These are phyloP conservation scores for Ilex asprella DNA, from an alignment of 257 asterid genomes.

Conservation along the genomic window DNA sequence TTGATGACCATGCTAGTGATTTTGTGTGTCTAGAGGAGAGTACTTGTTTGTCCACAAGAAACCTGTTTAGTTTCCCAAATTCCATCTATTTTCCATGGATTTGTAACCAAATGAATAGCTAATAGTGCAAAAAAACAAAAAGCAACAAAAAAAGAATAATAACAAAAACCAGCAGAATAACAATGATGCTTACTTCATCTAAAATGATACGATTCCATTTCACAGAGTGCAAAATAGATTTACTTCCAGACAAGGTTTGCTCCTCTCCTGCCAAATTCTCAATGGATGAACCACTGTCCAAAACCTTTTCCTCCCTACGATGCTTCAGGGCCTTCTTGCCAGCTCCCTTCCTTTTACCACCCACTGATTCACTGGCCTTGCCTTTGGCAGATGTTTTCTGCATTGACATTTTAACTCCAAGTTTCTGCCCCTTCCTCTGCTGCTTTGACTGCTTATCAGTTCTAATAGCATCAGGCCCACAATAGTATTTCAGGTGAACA, in stretches of 20 bases:
- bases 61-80: not conserved
- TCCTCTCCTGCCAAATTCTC: constrained; percentile 29
- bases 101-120: not conserved
- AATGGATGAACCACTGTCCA: constrained; percentile 21
- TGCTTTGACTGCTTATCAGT: constrained; percentile 82
- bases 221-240: constrained; percentile 70
- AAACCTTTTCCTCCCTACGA: constrained; percentile 20
- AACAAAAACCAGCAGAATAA: not conserved
- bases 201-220: constrained; percentile 77
- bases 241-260: constrained; percentile 23
- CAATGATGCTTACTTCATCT: constrained; percentile 68
- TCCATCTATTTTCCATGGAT: not conserved
- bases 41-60: not conserved
- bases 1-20: not conserved
- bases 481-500: constrained; percentile 60
- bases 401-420: constrained; percentile 13
- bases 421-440: constrained; percentile 38
- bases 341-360: constrained; percentile 19
- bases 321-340: constrained; percentile 20
- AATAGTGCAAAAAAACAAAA: not conserved
- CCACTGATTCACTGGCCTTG: constrained; percentile 21
- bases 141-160: not conserved
- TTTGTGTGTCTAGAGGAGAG: not conserved
- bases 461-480: constrained; percentile 74
- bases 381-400: constrained; percentile 22